Evolutionary conservation across 2,329 filamentous ascomycete genomes (phyloP).

Genomic region (Paracamarosporium sp.): DNA sequence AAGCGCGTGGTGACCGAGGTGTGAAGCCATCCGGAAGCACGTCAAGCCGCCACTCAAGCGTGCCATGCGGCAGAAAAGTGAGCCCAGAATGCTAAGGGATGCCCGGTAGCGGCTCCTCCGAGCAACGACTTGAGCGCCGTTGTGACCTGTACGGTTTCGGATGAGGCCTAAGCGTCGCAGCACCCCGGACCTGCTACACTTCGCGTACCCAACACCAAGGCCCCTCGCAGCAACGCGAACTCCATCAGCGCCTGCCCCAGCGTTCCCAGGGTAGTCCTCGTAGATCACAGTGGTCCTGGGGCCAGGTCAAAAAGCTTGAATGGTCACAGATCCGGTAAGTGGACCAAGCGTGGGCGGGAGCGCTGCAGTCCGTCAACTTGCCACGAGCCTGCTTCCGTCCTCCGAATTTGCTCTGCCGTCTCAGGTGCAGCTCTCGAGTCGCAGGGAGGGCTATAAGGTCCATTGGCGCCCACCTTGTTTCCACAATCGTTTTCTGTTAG

Average conservation of each 20-base stretch:
- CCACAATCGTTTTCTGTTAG: slow-evolving; percentile 44
- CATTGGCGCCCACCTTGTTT: slow-evolving; percentile 47
- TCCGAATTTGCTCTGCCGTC: slow-evolving; percentile 46
- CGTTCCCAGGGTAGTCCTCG: slow-evolving; percentile 32
- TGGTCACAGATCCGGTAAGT: slow-evolving; percentile 36
- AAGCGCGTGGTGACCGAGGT: not conserved
- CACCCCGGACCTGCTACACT: slow-evolving; percentile 46
- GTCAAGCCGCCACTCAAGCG: slow-evolving; percentile 32
- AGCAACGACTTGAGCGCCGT: slow-evolving; percentile 29
- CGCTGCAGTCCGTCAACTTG: slow-evolving; percentile 34
- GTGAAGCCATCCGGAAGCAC: slow-evolving; percentile 30
- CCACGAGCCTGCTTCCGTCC: slow-evolving; percentile 43
- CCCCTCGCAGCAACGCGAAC: slow-evolving; percentile 26
- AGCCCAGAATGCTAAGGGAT: slow-evolving; percentile 17
- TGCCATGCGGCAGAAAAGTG: slow-evolving; percentile 29
- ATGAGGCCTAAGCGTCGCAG: slow-evolving; percentile 42
- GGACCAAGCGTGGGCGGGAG: slow-evolving; percentile 41
- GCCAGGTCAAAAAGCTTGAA: slow-evolving; percentile 42
- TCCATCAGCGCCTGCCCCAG: slow-evolving; percentile 36
- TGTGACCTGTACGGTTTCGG: slow-evolving; percentile 46
- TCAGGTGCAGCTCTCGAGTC: slow-evolving; percentile 43
- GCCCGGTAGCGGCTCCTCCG: slow-evolving; percentile 41
- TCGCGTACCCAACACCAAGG: slow-evolving; percentile 38
- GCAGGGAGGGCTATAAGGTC: slow-evolving; percentile 43
- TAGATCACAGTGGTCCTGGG: slow-evolving; percentile 33